Percentiles rank a stretch among this genome's conserved stretches.
phyloP scores from a whole-genome alignment of 2,329 filamentous ascomycete species.

The Beauveria caledonica region DNA sequence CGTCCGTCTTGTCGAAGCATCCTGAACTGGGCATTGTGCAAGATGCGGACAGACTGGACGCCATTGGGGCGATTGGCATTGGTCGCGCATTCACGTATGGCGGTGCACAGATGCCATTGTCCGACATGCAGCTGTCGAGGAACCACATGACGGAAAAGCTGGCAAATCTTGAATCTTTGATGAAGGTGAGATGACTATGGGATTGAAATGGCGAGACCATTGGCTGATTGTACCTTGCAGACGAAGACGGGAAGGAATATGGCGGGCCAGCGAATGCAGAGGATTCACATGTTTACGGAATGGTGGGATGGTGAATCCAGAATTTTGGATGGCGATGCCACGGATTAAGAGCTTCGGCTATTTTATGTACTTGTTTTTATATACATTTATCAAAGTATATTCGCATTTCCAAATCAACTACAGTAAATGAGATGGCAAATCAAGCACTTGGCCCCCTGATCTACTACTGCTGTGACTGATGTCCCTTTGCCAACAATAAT shows the following conservation, averaged over 20 bases:
- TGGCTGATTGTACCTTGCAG: conserved; percentile 12
- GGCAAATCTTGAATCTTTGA: conserved; percentile 53
- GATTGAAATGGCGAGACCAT: not conserved
- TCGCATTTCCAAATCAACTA: too few relatives aligned
- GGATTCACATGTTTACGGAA: conserved; percentile 42
- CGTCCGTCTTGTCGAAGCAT: conserved; percentile 48
- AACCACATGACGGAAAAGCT: conserved; percentile 73
- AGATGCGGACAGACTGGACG: conserved; percentile 85
- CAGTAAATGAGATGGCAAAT: too few relatives aligned
- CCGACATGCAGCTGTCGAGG: conserved; percentile 51
- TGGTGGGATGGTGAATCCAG: conserved; percentile 52
- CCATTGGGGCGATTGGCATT: conserved; percentile 79
- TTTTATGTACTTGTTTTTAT: too few relatives aligned
- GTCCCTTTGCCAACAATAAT: too few relatives aligned
- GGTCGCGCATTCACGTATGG: conserved; percentile 59
- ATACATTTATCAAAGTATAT: too few relatives aligned
- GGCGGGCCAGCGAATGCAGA: conserved; percentile 44
- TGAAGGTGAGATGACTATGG: conserved; percentile 35
- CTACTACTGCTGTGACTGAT: too few relatives aligned
- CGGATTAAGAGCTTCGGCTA: not conserved
- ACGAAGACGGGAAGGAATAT: conserved; percentile 45
- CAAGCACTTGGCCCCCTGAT: too few relatives aligned
- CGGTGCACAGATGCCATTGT: conserved; percentile 50
- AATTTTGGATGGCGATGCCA: not conserved
- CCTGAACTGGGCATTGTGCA: conserved; percentile 69